Evolutionary conservation across 2,329 filamentous ascomycete species (phyloP), one percentile per base, ranked within the genome.

Genomic region (Ciborinia camelliae): DNA sequence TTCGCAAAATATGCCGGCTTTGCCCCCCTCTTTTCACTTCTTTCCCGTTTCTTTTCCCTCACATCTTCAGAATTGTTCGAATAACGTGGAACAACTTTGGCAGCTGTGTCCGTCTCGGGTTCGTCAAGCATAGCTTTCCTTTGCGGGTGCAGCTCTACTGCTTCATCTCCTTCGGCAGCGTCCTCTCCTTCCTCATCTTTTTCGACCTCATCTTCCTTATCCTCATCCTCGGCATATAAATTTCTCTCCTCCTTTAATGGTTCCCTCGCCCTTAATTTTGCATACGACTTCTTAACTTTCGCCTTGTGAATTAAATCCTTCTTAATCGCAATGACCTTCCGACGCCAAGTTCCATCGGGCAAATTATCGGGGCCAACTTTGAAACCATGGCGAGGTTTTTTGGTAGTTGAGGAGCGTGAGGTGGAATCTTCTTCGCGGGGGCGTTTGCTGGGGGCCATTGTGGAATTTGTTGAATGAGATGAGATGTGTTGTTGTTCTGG

Each of bases 291-390:
- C 79, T 94, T 95, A 68, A 97, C 83, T 78, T 97, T 97, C 67
- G 93, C 92, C 76, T 95, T 96, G 77, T 92, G 86, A 72, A 98
- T 97, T 64, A 97, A 81, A 70, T 90, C 86, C 69, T 89, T 84
- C 78, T 98, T 98, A 74, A 97, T 95, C 77, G 94, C 94, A 77
- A 91, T 87, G 65, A 90, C 91, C 81, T 97, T 97, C 72, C 94
- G 88, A 73, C 86, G 86, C 84, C 95, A 91, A 28, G 89, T 89
- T 63, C 94, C 93, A 76, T 97, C 93, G 48, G 94, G 94, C 32
- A 98, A 82, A 76, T 97, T 96, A 45, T 90, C 90, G 37, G 94
- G 93, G 0, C 93, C 94, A 64, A 97, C 90, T 48, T 85, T 85
- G 79, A 98, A 97, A 59, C 91, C 92, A 71, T 90, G 89, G 69